Evolutionary conservation across 352 stramenopile species (phyloP).

Genomic region (Globisporangium emineosum): DNA sequence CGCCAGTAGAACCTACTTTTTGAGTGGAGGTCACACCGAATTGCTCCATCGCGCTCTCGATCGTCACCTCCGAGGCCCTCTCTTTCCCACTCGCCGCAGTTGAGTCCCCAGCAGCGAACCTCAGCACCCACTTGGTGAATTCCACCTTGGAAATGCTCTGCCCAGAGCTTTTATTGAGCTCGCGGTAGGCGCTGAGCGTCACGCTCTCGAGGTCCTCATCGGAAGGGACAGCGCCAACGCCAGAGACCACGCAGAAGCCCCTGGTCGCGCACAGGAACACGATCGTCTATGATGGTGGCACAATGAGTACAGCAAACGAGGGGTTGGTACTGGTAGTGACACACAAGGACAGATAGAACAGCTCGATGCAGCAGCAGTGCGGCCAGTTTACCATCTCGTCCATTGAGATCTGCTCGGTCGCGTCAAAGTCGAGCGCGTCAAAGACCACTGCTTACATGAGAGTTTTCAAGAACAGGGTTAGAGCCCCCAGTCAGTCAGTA

Average conservation of each 20-base stretch:
- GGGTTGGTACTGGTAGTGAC: too few species aligned
- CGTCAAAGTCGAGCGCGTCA: slow-evolving; percentile 72
- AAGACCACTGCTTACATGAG: slow-evolving; percentile 57
- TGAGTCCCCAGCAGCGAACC: slow-evolving; percentile 23
- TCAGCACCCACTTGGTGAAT: slow-evolving; percentile 54
- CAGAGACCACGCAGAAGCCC: slow-evolving; percentile 48
- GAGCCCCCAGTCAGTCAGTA: background rate
- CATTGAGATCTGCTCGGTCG: slow-evolving; percentile 70
- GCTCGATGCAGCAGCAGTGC: background rate
- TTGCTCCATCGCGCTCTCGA: slow-evolving; percentile 12
- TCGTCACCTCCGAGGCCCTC: background rate
- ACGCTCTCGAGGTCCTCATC: slow-evolving; percentile 61
- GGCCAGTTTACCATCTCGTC: slow-evolving; percentile 57
- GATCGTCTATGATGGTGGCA: slow-evolving; percentile 43
- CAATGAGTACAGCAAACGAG: background rate
- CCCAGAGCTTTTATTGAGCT: slow-evolving; percentile 48
- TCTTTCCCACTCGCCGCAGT: background rate
- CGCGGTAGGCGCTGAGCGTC: slow-evolving; percentile 55
- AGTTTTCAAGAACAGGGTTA: background rate
- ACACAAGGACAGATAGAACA: too few species aligned
- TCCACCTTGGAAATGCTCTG: slow-evolving; percentile 61
- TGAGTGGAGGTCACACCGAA: background rate
- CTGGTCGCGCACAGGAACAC: slow-evolving; percentile 52
- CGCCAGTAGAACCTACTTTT: background rate
- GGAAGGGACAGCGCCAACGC: slow-evolving; percentile 34